Conservation (phyloP, 148 eudicot genomes). For the Simmondsia chinensis region DNA sequence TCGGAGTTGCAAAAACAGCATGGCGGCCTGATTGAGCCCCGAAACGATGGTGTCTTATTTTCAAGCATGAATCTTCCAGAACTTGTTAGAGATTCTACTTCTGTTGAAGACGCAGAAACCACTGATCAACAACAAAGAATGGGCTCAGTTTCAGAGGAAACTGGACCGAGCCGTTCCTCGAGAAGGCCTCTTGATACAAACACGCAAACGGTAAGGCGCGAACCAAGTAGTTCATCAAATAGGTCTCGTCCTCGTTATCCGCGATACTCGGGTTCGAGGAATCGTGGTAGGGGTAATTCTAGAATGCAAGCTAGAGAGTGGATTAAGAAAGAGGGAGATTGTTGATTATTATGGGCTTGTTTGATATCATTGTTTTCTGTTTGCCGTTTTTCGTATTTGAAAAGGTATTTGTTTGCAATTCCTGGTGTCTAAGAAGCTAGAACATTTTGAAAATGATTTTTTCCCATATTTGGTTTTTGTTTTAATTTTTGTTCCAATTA, state of each 20-base stretch:
- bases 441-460: too few relatives aligned
- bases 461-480: too few relatives aligned
- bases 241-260: conserved; percentile 14
- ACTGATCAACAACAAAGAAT: conserved; percentile 13
- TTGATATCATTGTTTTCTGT: too few relatives aligned
- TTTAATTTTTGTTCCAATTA: too few relatives aligned
- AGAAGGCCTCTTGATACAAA: conserved; percentile 14
- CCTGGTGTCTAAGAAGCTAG: too few relatives aligned
- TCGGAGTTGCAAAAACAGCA: conserved; percentile 60
- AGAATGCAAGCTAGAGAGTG: conserved; percentile 36
- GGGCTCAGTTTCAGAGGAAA: conserved; percentile 8
- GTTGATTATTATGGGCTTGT: too few relatives aligned
- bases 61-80: conserved; percentile 51
- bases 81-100: conserved; percentile 20
- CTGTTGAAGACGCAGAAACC: conserved; percentile 12
- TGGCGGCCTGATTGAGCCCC: conserved; percentile 72
- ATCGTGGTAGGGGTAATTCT: conserved; percentile 26
- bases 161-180: conserved; percentile 23
- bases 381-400: too few relatives aligned
- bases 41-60: conserved; percentile 45
- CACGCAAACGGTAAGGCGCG: not conserved
- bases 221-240: not conserved
- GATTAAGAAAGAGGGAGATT: conserved; percentile 40
- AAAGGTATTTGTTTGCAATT: too few relatives aligned
- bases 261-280: conserved; percentile 25